Evolutionary conservation across 73 alveolate genomes (phyloP), one percentile per base, ranked within the genome.

Genomic region (Diophrys appendiculata): DNA sequence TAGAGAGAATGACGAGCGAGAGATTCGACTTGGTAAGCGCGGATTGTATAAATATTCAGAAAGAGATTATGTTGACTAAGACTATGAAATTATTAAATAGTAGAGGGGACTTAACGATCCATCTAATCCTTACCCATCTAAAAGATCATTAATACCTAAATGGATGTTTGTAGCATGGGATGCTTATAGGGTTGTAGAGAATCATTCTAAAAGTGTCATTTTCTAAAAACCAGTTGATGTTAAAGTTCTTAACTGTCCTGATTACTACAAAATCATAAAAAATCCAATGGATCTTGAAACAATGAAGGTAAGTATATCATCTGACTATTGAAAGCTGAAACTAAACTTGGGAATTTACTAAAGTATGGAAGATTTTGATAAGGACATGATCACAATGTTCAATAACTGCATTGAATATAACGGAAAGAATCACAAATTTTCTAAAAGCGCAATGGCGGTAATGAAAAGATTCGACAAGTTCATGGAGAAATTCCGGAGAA

Each of bases 121-220:
- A n/a, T n/a, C n/a, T n/a, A n/a, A n/a, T n/a, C n/a, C n/a, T n/a
- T n/a, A n/a, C n/a, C n/a, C n/a, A n/a, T n/a, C n/a, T n/a, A n/a
- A n/a, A n/a, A n/a, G n/a, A n/a, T n/a, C n/a, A n/a, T n/a, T n/a
- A 43, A 18, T 23, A 2, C 85, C 90, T 0, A 82, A 82, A 31
- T 82, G 90, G 90, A 73, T 73, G 73, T 71, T 71, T 34, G 29
- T 74, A 5, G 90, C 90, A 8, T 82, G 90, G 90, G 90, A 82
- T 65, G 90, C 85, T 0, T 82, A 56, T 32, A 54, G 90, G 33
- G 77, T 82, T 18, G 84, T 82, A 22, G 90, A 82, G 53, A 65
- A 69, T 69, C 90, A 82, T 68, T 54, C 65, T 53, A 82, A 82
- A 80, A 82, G 90, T 32, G 77, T 82, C 69, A 83, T 83, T n/a